Conservation (phyloP, 148 eudicot species). For the Linanthus parryae region DNA sequence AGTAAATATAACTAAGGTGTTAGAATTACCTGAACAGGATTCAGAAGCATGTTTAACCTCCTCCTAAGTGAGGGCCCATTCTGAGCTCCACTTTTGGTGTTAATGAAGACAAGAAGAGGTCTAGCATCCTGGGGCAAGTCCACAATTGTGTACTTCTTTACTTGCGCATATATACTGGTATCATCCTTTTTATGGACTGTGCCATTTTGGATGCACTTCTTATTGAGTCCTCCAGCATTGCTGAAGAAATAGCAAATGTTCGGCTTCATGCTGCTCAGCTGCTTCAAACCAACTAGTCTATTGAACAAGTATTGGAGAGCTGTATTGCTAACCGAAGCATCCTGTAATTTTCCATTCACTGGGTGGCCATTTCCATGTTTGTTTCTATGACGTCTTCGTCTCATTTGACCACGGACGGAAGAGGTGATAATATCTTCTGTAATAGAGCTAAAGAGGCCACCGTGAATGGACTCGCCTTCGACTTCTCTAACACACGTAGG, state of each 20-base stretch:
- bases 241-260: conserved; percentile 25
- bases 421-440: conserved; percentile 37
- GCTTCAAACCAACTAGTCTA: conserved; percentile 43
- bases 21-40: conserved; percentile 69
- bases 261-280: conserved; percentile 42
- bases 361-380: conserved; percentile 40
- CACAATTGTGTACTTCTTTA: conserved; percentile 49
- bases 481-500: conserved; percentile 69
- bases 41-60: conserved; percentile 70
- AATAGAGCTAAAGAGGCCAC: conserved; percentile 31
- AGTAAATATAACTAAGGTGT: background rate
- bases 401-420: conserved; percentile 42
- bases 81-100: conserved; percentile 80
- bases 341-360: conserved; percentile 44
- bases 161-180: conserved; percentile 32
- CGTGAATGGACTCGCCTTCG: conserved; percentile 33
- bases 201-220: conserved; percentile 31
- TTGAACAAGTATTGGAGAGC: conserved; percentile 40
- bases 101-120: conserved; percentile 74
- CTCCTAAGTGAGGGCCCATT: conserved; percentile 65
- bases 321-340: conserved; percentile 30
- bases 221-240: conserved; percentile 23
- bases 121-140: conserved; percentile 69
- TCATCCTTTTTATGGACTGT: conserved; percentile 35
- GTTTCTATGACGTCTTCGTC: conserved; percentile 55